Conservation (phyloP, 176 grass and related monocot genomes). For the Hordeum marinum region DNA sequence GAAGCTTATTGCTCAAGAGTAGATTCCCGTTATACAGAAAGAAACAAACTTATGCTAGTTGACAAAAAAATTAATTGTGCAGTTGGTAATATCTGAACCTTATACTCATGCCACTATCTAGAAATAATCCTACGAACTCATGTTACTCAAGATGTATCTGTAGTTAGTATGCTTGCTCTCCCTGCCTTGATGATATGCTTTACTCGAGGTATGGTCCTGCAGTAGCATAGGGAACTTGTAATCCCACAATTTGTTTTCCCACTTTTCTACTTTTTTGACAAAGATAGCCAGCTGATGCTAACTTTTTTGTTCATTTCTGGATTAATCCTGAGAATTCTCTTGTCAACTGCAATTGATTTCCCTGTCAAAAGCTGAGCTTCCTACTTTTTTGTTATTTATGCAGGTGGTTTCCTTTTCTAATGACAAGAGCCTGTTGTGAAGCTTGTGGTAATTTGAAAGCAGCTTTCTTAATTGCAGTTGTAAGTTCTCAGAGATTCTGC, state of each 20-base stretch:
- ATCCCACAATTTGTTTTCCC: background rate
- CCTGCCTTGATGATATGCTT: background rate
- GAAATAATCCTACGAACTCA: background rate
- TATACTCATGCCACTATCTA: background rate
- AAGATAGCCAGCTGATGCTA: background rate
- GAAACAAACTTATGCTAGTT: background rate
- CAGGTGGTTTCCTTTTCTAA: slow-evolving; percentile 99
- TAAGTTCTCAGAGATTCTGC: slow-evolving; percentile 49
- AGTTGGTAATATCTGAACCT: background rate
- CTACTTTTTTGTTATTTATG: slow-evolving; percentile 29
- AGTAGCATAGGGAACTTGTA: background rate
- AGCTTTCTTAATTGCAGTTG: slow-evolving; percentile 94
- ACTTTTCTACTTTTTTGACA: background rate
- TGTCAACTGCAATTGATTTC: background rate
- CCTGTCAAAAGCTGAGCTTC: background rate
- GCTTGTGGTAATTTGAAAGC: slow-evolving; percentile 98
- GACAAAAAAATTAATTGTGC: background rate
- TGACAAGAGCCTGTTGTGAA: slow-evolving; percentile 88
- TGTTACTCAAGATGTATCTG: background rate
- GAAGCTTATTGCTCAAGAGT: background rate
- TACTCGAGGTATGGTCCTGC: background rate
- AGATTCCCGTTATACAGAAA: background rate
- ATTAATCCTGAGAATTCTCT: background rate
- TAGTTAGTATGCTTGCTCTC: background rate
- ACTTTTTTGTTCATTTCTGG: background rate